phyloP scores from a whole-genome alignment of 2,329 filamentous ascomycete genomes.

The Ceratocystis variospora region DNA sequence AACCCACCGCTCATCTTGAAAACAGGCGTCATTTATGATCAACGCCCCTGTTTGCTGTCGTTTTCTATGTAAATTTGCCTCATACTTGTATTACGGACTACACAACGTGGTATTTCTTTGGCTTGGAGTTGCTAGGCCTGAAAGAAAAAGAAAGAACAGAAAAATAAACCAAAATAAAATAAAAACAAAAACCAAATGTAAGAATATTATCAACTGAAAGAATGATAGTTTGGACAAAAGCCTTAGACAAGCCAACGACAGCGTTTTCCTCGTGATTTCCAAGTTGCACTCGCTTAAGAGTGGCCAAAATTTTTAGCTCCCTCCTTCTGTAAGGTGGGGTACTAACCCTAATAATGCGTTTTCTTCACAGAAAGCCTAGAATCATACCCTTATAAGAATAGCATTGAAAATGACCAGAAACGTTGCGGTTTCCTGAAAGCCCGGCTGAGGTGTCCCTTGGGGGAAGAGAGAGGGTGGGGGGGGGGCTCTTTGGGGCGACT shows the following conservation, averaged over 20 bases:
- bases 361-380: neutral
- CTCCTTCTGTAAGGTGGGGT: neutral
- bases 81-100: neutral
- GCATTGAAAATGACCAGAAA: neutral
- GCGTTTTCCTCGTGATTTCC: neutral
- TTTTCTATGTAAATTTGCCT: neutral
- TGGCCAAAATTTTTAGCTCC: neutral
- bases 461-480: too few relatives aligned
- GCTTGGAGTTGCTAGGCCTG: neutral
- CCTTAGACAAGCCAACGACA: too few relatives aligned
- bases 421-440: too few relatives aligned
- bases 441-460: too few relatives aligned
- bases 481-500: neutral
- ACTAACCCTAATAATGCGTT: neutral
- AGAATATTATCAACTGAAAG: too few relatives aligned
- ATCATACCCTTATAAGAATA: neutral
- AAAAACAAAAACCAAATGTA: too few relatives aligned
- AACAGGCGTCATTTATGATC: too few relatives aligned
- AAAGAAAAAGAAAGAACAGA: neutral
- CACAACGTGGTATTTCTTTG: neutral
- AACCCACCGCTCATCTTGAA: neutral
- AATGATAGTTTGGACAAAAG: too few relatives aligned
- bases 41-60: too few relatives aligned
- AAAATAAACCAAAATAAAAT: too few relatives aligned
- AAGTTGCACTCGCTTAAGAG: slow-evolving; percentile 8